A percentile compares a stretch with the other conserved stretches of the same genome.
Conservation (phyloP, 257 asterid species). For the Prunella vulgaris region DNA sequence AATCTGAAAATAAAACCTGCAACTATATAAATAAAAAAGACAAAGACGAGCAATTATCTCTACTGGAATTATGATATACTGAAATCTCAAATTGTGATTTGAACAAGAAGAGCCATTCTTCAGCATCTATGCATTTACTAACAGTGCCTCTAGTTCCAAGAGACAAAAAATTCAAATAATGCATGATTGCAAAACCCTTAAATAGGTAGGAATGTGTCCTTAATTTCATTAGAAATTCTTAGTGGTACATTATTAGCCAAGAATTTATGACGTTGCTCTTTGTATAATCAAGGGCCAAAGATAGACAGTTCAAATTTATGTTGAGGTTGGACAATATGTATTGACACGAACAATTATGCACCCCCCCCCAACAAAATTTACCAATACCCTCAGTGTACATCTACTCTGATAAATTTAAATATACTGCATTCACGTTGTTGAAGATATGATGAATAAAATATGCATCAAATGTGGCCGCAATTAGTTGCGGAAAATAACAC, state of each 20-base stretch:
- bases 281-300: not conserved
- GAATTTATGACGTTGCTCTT: no score
- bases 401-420: not conserved
- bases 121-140: not conserved
- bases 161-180: not conserved
- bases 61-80: not conserved
- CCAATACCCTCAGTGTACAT: not conserved
- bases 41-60: not conserved
- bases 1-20: conserved; percentile 6
- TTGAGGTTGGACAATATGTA: not conserved
- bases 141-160: not conserved
- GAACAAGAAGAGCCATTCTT: not conserved
- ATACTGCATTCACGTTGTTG: not conserved
- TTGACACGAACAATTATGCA: not conserved
- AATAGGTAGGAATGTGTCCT: not conserved
- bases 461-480: not conserved
- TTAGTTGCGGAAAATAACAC: not conserved
- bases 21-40: not conserved
- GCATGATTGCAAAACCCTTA: not conserved
- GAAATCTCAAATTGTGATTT: not conserved
- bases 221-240: not conserved
- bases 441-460: not conserved
- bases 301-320: not conserved
- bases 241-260: not conserved
- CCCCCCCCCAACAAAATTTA: not conserved